Evolutionary conservation across 1,139 yeast species (phyloP).

Genomic region (Citeromyces hawaiiensis): DNA sequence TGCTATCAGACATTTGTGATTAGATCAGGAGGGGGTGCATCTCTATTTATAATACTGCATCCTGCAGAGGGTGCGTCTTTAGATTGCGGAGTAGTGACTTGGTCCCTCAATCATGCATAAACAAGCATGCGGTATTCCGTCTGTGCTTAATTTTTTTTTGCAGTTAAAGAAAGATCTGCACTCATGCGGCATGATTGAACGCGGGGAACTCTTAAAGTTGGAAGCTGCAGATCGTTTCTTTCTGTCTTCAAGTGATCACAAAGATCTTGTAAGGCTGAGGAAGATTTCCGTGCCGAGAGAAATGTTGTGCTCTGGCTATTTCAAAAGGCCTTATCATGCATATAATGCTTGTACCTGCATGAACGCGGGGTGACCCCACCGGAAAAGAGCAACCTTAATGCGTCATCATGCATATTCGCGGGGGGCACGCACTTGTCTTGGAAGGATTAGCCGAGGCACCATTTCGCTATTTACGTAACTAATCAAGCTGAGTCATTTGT

Average conservation of each 20-base stretch:
- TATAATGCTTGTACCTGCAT: not conserved
- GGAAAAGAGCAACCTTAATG: not conserved
- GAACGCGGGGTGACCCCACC: not conserved
- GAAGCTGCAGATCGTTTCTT: no score
- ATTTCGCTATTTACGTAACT: no score
- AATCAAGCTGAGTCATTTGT: no score
- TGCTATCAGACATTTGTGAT: constrained; percentile 1
- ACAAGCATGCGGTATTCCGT: not conserved
- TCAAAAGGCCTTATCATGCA: no score
- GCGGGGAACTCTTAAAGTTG: not conserved
- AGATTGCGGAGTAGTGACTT: not conserved
- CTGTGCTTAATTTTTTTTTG: not conserved
- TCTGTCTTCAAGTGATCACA: not conserved
- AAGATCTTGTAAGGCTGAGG: not conserved
- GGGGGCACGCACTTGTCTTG: not conserved
- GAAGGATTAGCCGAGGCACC: no score
- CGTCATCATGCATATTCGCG: not conserved
- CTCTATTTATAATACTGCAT: not conserved
- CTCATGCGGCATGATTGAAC: not conserved
- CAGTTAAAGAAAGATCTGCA: not conserved
- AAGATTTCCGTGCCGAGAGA: no score
- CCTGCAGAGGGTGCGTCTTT: not conserved
- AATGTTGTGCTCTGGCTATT: no score
- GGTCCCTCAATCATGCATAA: not conserved
- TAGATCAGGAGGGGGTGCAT: not conserved